Evolutionary conservation across 495 filamentous ascomycete species (phyloP), one percentile per base, ranked within the genome.

Genomic region (Penicillium nucicola): DNA sequence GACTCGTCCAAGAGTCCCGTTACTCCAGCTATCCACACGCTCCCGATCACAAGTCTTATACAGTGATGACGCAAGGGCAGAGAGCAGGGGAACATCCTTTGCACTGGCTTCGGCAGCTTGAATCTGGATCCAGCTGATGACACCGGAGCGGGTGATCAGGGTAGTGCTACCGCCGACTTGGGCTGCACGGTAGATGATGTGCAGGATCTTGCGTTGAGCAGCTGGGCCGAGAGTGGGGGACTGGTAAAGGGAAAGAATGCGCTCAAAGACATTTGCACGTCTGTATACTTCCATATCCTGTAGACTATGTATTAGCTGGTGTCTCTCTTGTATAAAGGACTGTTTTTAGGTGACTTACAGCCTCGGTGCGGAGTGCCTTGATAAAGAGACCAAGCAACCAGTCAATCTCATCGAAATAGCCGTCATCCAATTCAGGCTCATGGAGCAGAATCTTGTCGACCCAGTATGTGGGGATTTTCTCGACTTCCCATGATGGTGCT

Each of bases 201-300:
- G 76, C 13, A 96, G 49, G 18, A 96, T 75, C 67, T 86, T 87
- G 36, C 82, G 82, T 56, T 81, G 81, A 15, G 84, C 67, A 13
- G 76, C 71, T 12, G 74, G 68, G 17, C 77, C 70, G 52, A 87
- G 74, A 43, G 82, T 84, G 0, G 85, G 80, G 8, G 86, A 89
- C 35, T 74, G 77, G 45, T 87, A 88, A 38, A 92, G 70, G 2
- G 81, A 78, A 34, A 96, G 78, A 18, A 95, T 60, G 44, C 84
- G 80, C 67, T 95, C 90, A 49, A 96, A 86, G 10, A 95, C 77
- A 39, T 85, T 84, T 34, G 86, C 80, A 42, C 83, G 84, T 45
- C 90, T 85, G 68, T 92, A 93, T n/a, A 93, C 75, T 14, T 86
- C 81, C 66, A 97, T 77, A 61, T 97, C 93, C 70, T 84, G 40